Percentiles rank a stretch among this genome's conserved stretches.
Evolutionary conservation across 129 eudicot genomes (phyloP).

Genomic region (Flaveria trinervia): DNA sequence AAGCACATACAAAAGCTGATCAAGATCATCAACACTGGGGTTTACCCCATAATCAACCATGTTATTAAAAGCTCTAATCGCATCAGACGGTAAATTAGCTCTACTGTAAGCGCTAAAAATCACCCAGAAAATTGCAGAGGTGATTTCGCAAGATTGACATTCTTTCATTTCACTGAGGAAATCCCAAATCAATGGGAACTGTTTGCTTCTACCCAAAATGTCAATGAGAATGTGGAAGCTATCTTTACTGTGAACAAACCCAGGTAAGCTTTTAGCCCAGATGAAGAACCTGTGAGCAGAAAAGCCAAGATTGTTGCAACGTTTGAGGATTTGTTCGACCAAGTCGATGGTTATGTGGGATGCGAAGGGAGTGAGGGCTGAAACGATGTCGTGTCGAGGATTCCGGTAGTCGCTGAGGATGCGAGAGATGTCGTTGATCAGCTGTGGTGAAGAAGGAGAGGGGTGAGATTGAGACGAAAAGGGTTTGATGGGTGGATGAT

Average conservation of each 20-base stretch:
- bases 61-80: slow-evolving; percentile 69
- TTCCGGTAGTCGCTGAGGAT: slow-evolving; percentile 73
- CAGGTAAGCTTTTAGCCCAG: slow-evolving; percentile 64
- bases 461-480: slow-evolving; percentile 16
- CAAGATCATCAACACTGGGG: slow-evolving; percentile 57
- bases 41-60: slow-evolving; percentile 71
- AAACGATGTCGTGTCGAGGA: slow-evolving; percentile 75
- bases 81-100: slow-evolving; percentile 79
- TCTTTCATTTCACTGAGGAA: slow-evolving; percentile 58
- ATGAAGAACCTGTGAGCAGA: slow-evolving; percentile 79
- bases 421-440: slow-evolving; percentile 69
- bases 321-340: slow-evolving; percentile 79
- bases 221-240: slow-evolving; percentile 62
- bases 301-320: slow-evolving; percentile 75
- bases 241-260: slow-evolving; percentile 46
- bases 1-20: slow-evolving; percentile 63
- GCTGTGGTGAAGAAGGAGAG: slow-evolving; percentile 37
- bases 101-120: slow-evolving; percentile 68
- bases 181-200: slow-evolving; percentile 89
- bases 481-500: slow-evolving; percentile 12
- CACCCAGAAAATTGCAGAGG: slow-evolving; percentile 51
- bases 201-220: slow-evolving; percentile 71
- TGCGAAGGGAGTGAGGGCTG: slow-evolving; percentile 67
- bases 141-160: slow-evolving; percentile 36
- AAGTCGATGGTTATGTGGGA: slow-evolving; percentile 44